Evolutionary conservation across 2,329 filamentous ascomycete species (phyloP).

Genomic region (Cadophora gregata): DNA sequence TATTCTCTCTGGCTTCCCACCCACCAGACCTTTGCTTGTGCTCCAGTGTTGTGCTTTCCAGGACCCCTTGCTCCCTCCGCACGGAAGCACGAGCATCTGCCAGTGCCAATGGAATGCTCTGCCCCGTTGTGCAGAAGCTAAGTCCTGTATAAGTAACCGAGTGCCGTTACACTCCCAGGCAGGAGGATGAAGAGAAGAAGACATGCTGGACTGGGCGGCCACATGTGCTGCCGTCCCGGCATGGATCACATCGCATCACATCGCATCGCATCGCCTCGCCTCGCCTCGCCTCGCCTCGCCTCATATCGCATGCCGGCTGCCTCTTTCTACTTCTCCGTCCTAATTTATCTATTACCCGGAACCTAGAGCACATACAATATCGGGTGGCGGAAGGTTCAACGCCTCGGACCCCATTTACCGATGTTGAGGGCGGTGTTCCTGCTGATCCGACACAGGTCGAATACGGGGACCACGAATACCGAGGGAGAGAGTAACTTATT

Average conservation of each 20-base stretch:
- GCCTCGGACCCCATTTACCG: conserved; percentile 25
- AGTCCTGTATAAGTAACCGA: conserved; percentile 11
- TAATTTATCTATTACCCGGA: conserved; percentile 8
- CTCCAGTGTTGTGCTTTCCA: too few relatives aligned
- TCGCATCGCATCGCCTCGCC: conserved; percentile 9
- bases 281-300: background rate
- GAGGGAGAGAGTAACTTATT: too few relatives aligned
- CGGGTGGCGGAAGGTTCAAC: background rate
- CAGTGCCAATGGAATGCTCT: background rate
- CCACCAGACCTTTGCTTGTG: conserved; percentile 5
- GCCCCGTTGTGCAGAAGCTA: conserved; percentile 5
- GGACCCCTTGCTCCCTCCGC: conserved; percentile 4
- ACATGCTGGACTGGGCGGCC: conserved; percentile 19
- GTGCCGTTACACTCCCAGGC: conserved; percentile 4
- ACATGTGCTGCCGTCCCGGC: conserved; percentile 22
- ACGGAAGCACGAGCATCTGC: background rate
- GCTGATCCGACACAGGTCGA: conserved; percentile 11
- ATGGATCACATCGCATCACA: conserved; percentile 16
- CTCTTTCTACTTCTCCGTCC: background rate
- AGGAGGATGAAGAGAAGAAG: background rate
- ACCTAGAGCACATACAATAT: background rate
- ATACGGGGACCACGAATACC: too few relatives aligned
- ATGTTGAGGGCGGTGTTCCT: conserved; percentile 1
- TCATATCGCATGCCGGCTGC: too few relatives aligned
- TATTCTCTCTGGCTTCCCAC: background rate